Evolutionary conservation across 805 yeast genomes (phyloP), one percentile per base, ranked within the genome.

Genomic region (Debaryomyces maramus): DNA sequence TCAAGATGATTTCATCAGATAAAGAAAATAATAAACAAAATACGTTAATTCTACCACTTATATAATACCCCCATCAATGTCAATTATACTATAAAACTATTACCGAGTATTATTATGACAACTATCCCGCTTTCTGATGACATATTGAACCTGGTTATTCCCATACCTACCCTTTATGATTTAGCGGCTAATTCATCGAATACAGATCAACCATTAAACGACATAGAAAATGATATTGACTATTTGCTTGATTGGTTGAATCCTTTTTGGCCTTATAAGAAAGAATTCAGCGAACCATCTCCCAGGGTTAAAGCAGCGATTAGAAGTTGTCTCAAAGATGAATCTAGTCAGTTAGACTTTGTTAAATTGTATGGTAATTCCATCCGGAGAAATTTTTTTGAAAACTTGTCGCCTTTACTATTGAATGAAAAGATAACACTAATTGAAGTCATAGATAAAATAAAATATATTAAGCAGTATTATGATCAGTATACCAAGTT

Each of bases 281-380:
- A 32, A 2, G 34, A 18, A 6, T 32, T 39, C 10, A 39, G 47
- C 5, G 61, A 55, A 28, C 68, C 73, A 0, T 54, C 67, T 18
- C 62, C 56, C 15, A 47, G 75, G 19, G 54, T 65, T 6, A 60
- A 55, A 29, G 51, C 66, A 1, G 73, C 73, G 3, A 64, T 68
- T 9, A 48, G 63, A 33, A 53, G 63, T 11, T 65, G 72, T 36
- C 50, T 69, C 16, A 63, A 65, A 36, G 66, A 64, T 39, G 63
- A 60, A 3, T 8, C 28, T 4, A 55, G 52, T 29, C 73, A 67
- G 41, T 44, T 51, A 8, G 63, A 63, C 11, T 68, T 70, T 36
- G 56, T 63, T 11, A 54, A 50, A 18, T 50, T 70, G 13, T 62
- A 63, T 34, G 45, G 56, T 26, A 65, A 64, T 45, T 60, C 72